Evolutionary conservation across 2,329 filamentous ascomycete species (phyloP), one percentile per base, ranked within the genome.

Genomic region (Diaporthe eres): DNA sequence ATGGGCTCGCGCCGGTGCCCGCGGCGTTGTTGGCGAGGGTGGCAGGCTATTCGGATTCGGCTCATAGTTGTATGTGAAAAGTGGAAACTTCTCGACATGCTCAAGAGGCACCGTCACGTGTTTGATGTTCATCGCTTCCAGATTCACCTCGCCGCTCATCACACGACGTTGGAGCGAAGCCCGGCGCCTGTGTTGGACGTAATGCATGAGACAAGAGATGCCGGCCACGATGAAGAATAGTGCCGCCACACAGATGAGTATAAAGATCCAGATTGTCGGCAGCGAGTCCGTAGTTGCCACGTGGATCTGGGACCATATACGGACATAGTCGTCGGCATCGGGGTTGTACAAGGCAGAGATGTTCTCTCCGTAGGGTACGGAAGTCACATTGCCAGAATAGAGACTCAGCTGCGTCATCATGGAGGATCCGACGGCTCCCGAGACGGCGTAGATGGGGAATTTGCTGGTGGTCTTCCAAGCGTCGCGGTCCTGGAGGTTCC

Each of bases 111-210:
- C 94, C 2, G 91, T 94, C 34, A 98, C 85, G 19, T 94, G 90
- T 81, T 95, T 96, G 79, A 98, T 94, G 2, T 95, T 96, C 79
- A 98, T 89, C 3, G 92, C 92, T 83, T 98, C 96, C 4, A 98
- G 87, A 81, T 98, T 94, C 28, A 98, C 92, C 79, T 98, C 94
- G 71, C 96, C 96, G 10, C 88, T 88, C 75, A 91, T 88, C 22
- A 98, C 93, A 17, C 95, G 91, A 65, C 91, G 89, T 70, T 91
- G 91, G 15, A 98, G 86, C 1, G 88, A 88, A 34, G 88, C 88
- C 12, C 96, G 91, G 42, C 95, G 91, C 65, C 91, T 89, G 49
- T 92, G 90, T 82, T 98, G 95, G 42, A 97, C 86, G 31, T 92
- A 86, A 79, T 97, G 95, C 94, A 97, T 97, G 71, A 89, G 86